Evolutionary conservation across 2,329 filamentous ascomycete genomes (phyloP).

Genomic region (Calycina herbarum): DNA sequence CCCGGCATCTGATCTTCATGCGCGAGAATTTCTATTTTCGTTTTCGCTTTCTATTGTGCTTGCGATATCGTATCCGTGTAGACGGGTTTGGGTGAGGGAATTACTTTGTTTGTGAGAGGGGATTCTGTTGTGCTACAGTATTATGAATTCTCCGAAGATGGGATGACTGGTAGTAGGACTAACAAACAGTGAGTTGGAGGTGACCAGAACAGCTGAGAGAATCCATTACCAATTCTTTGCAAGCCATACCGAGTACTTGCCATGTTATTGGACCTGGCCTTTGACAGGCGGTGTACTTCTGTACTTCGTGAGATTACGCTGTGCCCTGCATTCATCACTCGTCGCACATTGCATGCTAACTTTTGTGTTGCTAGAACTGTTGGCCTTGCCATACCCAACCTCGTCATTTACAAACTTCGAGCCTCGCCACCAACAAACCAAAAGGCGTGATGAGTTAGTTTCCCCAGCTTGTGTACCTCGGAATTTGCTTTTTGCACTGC

Average conservation of each 20-base stretch:
- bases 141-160: neutral
- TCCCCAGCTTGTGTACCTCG: neutral
- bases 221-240: no score
- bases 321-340: neutral
- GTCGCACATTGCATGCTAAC: neutral
- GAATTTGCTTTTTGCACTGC: neutral
- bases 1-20: neutral
- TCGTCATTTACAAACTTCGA: slow-evolving; percentile 6
- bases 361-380: slow-evolving; percentile 7
- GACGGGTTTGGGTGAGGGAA: neutral
- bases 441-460: neutral
- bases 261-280: neutral
- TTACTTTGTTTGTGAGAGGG: neutral
- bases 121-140: neutral
- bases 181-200: no score
- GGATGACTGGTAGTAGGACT: neutral
- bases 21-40: neutral
- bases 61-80: neutral
- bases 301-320: neutral
- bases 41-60: neutral
- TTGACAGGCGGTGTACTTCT: neutral
- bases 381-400: slow-evolving; percentile 10
- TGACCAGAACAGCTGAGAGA: no score
- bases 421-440: neutral
- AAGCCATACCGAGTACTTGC: neutral